Evolutionary conservation across 352 stramenopile species (phyloP), one percentile per base, ranked within the genome.

Genomic region (Phytophthora cryptogea): DNA sequence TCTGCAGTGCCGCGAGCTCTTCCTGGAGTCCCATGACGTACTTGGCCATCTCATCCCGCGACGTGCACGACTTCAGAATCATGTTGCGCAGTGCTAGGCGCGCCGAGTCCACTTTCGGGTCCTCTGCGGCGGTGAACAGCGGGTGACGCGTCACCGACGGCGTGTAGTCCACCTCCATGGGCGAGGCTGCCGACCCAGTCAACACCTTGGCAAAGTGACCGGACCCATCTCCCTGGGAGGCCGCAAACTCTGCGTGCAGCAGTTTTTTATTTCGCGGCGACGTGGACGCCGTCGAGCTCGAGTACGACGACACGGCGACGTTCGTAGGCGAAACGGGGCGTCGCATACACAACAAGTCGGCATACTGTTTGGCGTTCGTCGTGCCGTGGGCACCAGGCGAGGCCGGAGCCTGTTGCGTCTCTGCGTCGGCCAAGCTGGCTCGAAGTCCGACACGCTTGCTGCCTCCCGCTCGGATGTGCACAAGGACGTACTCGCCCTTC

Each of bases 361-460:
- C 27, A 28, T 69, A 49, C 6, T 62, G 60, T 8, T 63, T 62
- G 0, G 41, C 23, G 10, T 42, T 54, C 6, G 17, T 16, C 1
- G 48, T 62, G 4, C 46, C 57, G 8, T 43, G 39, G 0, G 53
- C 59, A 45, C 58, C 30, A 23, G 65, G 60, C n/a, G 68, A 72
- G 30, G 53, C 26, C 6, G 59, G 66, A 0, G 41, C 43, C 30
- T 67, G 54, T 23, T 70, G 54, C 11, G 37, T 13, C 10, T 76
- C 69, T 39, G 57, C 23, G 13, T 69, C 59, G 3, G 48, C 44
- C 11, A 68, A 27, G 10, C 53, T 76, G 17, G 76, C 74, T 43
- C 81, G 81, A 26, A 89, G 63, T 43, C 82, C 82, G 2, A 88
- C 78, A 20, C 82, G 80, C 68, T 91, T 91, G 64, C 68, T 83